Evolutionary conservation across 345 rosid species (phyloP).

Genomic region (Eucalyptus shirleyi): DNA sequence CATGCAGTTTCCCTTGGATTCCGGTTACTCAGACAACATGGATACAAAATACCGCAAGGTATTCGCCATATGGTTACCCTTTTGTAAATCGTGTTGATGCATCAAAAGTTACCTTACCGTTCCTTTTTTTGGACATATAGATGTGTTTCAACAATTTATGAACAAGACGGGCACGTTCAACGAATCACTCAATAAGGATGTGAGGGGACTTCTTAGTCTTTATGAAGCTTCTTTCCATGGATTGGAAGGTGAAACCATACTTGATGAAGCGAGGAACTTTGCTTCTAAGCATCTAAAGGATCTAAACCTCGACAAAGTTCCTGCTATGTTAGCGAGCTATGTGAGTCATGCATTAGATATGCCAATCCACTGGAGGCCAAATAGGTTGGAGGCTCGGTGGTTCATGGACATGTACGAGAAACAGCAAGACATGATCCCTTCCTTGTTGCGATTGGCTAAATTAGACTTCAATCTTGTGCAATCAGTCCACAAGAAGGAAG

Average conservation of each 20-base stretch:
- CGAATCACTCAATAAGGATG: background rate
- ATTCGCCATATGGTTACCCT: background rate
- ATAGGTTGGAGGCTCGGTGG: slow-evolving; percentile 3
- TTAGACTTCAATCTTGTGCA: slow-evolving; percentile 1
- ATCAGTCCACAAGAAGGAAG: background rate
- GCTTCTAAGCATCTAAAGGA: background rate
- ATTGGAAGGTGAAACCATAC: background rate
- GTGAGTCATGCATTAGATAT: slow-evolving; percentile 2
- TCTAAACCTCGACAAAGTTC: background rate
- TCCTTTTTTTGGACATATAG: background rate
- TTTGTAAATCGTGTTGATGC: background rate
- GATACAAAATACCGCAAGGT: background rate
- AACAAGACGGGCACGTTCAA: background rate
- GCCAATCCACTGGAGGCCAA: background rate
- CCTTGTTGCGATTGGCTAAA: slow-evolving; percentile 1
- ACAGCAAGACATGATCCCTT: background rate
- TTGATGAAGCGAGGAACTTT: slow-evolving; percentile 1
- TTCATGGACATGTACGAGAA: background rate
- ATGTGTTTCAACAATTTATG: slow-evolving; percentile 1
- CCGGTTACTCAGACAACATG: slow-evolving; percentile 3
- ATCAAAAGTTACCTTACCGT: background rate
- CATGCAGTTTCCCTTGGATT: background rate
- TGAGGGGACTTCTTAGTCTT: slow-evolving; percentile 1
- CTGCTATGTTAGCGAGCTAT: background rate
- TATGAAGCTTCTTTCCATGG: slow-evolving; percentile 10